A percentile compares a stretch with the other conserved stretches of the same genome.
Conservation (phyloP, 202 grass and related monocot genomes). For the Schoenoplectus tabernaemontani region DNA sequence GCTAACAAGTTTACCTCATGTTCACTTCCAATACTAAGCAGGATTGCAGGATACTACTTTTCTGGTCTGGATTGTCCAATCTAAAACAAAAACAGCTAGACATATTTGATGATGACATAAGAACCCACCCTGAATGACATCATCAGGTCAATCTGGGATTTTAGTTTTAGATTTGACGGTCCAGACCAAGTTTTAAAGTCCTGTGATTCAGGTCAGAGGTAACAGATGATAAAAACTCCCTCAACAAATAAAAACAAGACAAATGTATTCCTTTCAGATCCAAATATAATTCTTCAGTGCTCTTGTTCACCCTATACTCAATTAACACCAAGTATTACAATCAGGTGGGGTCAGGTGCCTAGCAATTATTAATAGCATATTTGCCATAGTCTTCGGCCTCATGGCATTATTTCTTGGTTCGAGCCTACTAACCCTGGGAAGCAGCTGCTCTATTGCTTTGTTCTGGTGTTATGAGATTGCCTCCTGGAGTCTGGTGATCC, state of each 20-base stretch:
- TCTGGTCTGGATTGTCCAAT: background rate
- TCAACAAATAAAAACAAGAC: background rate
- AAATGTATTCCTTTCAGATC: background rate
- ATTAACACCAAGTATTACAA: constrained; percentile 24
- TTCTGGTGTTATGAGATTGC: constrained; percentile 96
- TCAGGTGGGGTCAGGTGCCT: constrained; percentile 83
- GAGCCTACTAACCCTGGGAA: constrained; percentile 64
- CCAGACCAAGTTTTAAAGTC: background rate
- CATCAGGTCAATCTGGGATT: background rate
- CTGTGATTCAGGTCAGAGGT: background rate
- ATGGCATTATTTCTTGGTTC: constrained; percentile 92
- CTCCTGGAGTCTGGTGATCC: constrained; percentile 76
- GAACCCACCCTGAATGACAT: background rate
- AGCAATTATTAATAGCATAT: constrained; percentile 65
- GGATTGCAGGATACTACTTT: background rate
- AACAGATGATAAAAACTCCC: background rate
- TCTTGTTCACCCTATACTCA: background rate
- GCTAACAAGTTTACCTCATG: background rate
- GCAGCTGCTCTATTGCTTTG: constrained; percentile 77
- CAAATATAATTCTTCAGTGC: background rate
- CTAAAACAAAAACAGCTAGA: background rate
- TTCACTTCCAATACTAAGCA: background rate
- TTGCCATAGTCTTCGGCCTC: constrained; percentile 64
- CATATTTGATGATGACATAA: background rate
- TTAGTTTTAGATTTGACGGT: background rate